Evolutionary conservation across 768 basidiomycete species (phyloP).

Genomic region (Lactarius sanguifluus): DNA sequence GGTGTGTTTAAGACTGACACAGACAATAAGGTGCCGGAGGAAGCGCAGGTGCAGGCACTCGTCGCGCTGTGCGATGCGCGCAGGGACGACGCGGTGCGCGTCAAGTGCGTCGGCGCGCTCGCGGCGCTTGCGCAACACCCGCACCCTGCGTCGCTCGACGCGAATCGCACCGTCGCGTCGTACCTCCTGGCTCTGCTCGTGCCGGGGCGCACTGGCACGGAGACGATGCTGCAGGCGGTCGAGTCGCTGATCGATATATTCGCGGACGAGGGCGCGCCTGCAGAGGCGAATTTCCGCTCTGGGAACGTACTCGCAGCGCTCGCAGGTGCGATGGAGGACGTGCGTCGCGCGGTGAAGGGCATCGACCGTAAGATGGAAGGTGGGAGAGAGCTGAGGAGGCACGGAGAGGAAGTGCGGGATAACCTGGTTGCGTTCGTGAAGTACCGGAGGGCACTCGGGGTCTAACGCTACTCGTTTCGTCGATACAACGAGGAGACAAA

Average conservation of each 20-base stretch:
- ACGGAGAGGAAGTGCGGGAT: slow-evolving; percentile 75
- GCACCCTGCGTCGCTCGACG: slow-evolving; percentile 49
- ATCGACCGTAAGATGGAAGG: slow-evolving; percentile 69
- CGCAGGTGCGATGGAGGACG: slow-evolving; percentile 55
- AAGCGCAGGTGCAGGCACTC: slow-evolving; percentile 61
- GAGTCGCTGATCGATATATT: slow-evolving; percentile 92
- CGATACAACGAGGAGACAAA: background rate
- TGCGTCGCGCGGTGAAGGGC: slow-evolving; percentile 59
- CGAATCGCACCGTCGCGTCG: slow-evolving; percentile 65
- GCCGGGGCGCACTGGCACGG: slow-evolving; percentile 47
- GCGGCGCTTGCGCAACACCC: slow-evolving; percentile 78
- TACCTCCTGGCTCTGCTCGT: slow-evolving; percentile 64
- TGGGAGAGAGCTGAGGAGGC: slow-evolving; percentile 59
- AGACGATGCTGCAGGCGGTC: slow-evolving; percentile 71
- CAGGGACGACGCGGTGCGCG: slow-evolving; percentile 54
- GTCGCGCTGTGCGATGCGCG: slow-evolving; percentile 63
- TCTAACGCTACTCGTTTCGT: slow-evolving; percentile 32
- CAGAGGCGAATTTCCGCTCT: slow-evolving; percentile 78
- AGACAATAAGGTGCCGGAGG: slow-evolving; percentile 52
- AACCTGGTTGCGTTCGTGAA: slow-evolving; percentile 75
- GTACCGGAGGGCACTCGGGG: slow-evolving; percentile 60
- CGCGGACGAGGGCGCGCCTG: slow-evolving; percentile 79
- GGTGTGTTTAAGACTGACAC: background rate
- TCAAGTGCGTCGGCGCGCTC: slow-evolving; percentile 83
- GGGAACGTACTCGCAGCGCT: slow-evolving; percentile 57